Evolutionary conservation across 2,329 filamentous ascomycete genomes (phyloP).

Genomic region (Colletotrichum liaoningense): DNA sequence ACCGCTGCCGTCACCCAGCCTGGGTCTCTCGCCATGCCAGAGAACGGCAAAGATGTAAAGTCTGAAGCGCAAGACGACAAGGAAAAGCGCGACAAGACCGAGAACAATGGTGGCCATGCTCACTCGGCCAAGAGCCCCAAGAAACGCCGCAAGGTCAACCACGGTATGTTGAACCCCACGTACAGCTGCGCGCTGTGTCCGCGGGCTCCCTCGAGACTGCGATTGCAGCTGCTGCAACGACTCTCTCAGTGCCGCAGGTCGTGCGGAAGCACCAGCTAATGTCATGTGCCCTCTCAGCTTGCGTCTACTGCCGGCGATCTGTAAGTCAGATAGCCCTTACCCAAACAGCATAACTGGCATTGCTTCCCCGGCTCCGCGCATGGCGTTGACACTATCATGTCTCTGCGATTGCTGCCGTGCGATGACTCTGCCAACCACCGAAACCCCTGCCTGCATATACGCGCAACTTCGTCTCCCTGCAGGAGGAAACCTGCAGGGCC

Average conservation of each 20-base stretch:
- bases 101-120: slow-evolving; percentile 45
- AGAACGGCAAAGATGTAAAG: slow-evolving; percentile 51
- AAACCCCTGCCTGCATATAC: slow-evolving; percentile 23
- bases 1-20: background rate
- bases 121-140: slow-evolving; percentile 69
- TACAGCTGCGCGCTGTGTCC: background rate
- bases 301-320: slow-evolving; percentile 90
- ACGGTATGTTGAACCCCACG: slow-evolving; percentile 73
- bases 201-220: slow-evolving; percentile 25
- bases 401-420: slow-evolving; percentile 23
- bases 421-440: slow-evolving; percentile 23
- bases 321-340: slow-evolving; percentile 68
- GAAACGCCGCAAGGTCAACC: slow-evolving; percentile 90
- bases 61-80: slow-evolving; percentile 50
- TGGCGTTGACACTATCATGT: slow-evolving; percentile 18
- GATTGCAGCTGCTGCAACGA: slow-evolving; percentile 30
- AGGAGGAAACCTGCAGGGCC: slow-evolving; percentile 1
- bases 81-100: slow-evolving; percentile 39
- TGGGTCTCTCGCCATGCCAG: slow-evolving; percentile 44
- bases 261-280: slow-evolving; percentile 45
- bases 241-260: slow-evolving; percentile 36
- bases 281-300: slow-evolving; percentile 68
- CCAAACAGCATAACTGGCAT: slow-evolving; percentile 42
- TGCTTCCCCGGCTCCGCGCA: background rate
- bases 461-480: background rate